phyloP scores from a whole-genome alignment of 1,284 basidiomycete genomes.

The Trichosporon inkin region DNA sequence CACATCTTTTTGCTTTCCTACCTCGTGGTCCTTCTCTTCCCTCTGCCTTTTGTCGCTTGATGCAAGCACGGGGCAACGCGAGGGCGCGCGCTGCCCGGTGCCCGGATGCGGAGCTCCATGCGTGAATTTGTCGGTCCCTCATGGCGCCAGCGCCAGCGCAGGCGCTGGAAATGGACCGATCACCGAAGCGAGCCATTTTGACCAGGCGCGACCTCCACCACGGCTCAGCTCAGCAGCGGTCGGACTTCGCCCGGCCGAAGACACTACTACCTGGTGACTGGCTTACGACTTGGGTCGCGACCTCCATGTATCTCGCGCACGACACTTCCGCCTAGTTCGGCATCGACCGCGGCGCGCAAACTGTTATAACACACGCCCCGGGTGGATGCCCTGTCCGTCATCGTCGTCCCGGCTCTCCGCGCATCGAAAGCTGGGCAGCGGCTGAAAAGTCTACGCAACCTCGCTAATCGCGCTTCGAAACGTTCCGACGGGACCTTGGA shows the following conservation, averaged over 20 bases:
- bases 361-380: no score
- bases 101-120: background rate
- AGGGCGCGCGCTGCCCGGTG: background rate
- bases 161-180: background rate
- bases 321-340: background rate
- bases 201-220: background rate
- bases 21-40: no score
- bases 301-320: background rate
- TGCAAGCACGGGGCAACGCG: background rate
- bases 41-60: background rate
- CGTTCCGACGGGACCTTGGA: background rate
- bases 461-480: no score
- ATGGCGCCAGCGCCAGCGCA: background rate
- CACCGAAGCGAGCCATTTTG: background rate
- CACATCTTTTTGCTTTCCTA: conserved; percentile 4
- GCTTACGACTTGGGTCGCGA: no score
- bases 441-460: no score
- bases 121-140: background rate
- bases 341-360: background rate
- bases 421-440: no score
- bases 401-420: no score
- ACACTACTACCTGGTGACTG: background rate
- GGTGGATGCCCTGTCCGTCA: no score
- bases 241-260: conserved; percentile 6
- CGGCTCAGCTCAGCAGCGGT: background rate